These are phyloP conservation scores for Kwoniella newhampshirensis DNA, from an alignment of 768 basidiomycete species.

Conservation along the genomic window DNA sequence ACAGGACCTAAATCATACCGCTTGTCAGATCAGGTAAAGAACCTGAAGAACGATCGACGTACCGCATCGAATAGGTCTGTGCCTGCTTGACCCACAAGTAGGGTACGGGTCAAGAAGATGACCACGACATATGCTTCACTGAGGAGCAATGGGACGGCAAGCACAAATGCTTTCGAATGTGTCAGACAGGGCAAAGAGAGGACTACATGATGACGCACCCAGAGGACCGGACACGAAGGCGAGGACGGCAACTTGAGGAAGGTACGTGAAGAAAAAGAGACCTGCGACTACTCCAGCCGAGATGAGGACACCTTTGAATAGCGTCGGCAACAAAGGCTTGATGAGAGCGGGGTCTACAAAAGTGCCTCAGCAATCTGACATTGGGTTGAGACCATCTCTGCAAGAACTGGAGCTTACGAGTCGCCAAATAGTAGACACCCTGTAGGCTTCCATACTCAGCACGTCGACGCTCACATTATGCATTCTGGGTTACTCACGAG, in stretches of 20 bases:
- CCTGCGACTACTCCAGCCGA: constrained; percentile 43
- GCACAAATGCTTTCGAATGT: constrained; percentile 55
- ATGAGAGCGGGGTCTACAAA: constrained; percentile 32
- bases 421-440: constrained; percentile 48
- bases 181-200: neutral
- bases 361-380: neutral
- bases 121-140: constrained; percentile 57
- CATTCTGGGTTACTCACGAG: constrained; percentile 36
- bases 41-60: constrained; percentile 12
- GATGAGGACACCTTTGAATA: constrained; percentile 43
- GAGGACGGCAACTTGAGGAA: constrained; percentile 68
- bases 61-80: constrained; percentile 59
- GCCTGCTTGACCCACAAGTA: constrained; percentile 57
- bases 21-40: neutral
- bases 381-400: neutral
- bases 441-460: constrained; percentile 12
- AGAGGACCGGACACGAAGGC: constrained; percentile 66
- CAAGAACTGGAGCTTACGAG: constrained; percentile 30
- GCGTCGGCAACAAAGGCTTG: constrained; percentile 43
- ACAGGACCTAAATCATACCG: constrained; percentile 46
- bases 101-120: constrained; percentile 57
- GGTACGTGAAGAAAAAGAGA: constrained; percentile 59
- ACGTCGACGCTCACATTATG: neutral
- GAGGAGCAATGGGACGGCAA: constrained; percentile 58
- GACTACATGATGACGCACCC: constrained; percentile 46